Conservation (phyloP, 225 moss, liverwort and hornwort genomes). For the Straminergon stramineum region DNA sequence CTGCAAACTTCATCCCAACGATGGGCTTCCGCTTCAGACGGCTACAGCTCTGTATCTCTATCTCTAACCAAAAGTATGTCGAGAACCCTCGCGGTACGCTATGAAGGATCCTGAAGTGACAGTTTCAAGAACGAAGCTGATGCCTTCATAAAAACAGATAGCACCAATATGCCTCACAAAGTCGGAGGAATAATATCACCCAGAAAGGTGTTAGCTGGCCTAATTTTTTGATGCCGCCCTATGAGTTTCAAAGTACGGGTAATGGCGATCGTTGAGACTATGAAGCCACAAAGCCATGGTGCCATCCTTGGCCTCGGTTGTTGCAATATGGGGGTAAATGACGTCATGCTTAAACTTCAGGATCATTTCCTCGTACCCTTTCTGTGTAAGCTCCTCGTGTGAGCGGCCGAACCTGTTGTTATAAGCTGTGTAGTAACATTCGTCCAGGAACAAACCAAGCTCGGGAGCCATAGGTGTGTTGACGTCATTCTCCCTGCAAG, state of each 20-base stretch:
- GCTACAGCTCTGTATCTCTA: not conserved
- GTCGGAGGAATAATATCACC: not conserved
- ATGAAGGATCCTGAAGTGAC: not conserved
- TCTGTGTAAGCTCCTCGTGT: conserved; percentile 59
- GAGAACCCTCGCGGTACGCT: not conserved
- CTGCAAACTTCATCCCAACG: not conserved
- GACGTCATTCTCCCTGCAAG: conserved; percentile 54
- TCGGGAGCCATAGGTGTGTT: conserved; percentile 93
- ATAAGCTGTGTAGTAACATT: conserved; percentile 70
- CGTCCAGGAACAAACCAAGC: conserved; percentile 80
- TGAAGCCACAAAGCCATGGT: conserved; percentile 84
- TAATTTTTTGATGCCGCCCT: conserved; percentile 19
- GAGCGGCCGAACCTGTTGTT: conserved; percentile 53
- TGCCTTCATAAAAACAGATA: not conserved
- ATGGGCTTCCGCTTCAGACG: not conserved
- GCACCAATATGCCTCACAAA: not conserved
- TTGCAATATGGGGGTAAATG: conserved; percentile 67
- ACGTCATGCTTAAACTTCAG: conserved; percentile 63
- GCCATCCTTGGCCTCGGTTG: conserved; percentile 58
- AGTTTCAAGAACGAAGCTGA: not conserved
- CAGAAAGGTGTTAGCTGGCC: not conserved
- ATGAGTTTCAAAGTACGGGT: conserved; percentile 54
- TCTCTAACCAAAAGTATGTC: not conserved
- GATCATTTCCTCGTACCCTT: conserved; percentile 35
- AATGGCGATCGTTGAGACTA: conserved; percentile 73